Conservation (phyloP, 75 land plant genomes). For the Azolla pinnata region DNA sequence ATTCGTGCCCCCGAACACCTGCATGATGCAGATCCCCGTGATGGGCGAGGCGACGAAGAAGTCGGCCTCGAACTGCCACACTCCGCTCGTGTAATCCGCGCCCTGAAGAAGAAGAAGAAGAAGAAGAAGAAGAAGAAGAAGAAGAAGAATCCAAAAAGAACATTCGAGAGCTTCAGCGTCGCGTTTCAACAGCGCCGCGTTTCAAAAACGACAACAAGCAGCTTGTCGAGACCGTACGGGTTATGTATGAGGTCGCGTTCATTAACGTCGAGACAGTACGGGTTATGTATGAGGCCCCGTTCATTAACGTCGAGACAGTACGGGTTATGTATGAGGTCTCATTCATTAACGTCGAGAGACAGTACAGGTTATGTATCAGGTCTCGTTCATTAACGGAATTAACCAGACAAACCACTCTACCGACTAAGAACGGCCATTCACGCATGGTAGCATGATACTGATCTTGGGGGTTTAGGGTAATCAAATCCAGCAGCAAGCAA, state of each 20-base stretch:
- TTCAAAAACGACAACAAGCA: not conserved
- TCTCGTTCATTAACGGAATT: not conserved
- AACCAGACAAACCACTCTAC: not conserved
- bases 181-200: not conserved
- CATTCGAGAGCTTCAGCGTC: not conserved
- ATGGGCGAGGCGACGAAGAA: slow-evolving; percentile 31
- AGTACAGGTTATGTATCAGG: not conserved
- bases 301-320: not conserved
- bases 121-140: no score
- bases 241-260: not conserved
- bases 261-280: not conserved
- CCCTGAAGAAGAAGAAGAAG: no score
- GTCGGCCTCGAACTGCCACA: slow-evolving; percentile 60
- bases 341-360: not conserved
- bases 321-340: not conserved
- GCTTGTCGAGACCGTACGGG: not conserved
- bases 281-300: not conserved
- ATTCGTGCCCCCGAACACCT: slow-evolving; percentile 14
- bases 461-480: not conserved
- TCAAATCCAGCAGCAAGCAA: not conserved
- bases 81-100: slow-evolving; percentile 27
- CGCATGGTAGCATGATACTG: not conserved
- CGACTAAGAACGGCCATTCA: not conserved
- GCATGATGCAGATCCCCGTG: slow-evolving; percentile 32
- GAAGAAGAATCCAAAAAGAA: not conserved